Percentiles rank a stretch among this genome's conserved stretches.
These are phyloP conservation scores for Stereocaulon alpinum DNA, from an alignment of 495 filamentous ascomycete species.

Conservation along the genomic window DNA sequence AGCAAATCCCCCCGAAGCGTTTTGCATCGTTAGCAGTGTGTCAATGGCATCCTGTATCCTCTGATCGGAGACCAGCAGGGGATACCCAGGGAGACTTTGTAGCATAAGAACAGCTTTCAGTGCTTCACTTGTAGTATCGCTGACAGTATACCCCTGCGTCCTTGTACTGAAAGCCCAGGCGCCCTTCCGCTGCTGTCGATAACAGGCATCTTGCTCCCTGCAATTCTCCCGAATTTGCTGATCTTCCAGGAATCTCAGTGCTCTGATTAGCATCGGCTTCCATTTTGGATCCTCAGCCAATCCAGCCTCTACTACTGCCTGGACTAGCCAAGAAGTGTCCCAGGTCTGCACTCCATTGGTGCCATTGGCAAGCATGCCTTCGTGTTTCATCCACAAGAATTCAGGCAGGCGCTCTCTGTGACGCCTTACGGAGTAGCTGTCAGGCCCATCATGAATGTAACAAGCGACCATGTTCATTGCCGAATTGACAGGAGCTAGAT, in stretches of 20 bases:
- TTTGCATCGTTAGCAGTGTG: slow-evolving; percentile 86
- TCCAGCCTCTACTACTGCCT: slow-evolving; percentile 67
- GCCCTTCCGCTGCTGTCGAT: slow-evolving; percentile 85
- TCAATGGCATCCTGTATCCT: slow-evolving; percentile 81
- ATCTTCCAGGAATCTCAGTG: slow-evolving; percentile 75
- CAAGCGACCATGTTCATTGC: slow-evolving; percentile 80
- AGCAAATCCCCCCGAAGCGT: slow-evolving; percentile 75
- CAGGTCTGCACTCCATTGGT: slow-evolving; percentile 95
- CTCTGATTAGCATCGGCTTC: slow-evolving; percentile 72
- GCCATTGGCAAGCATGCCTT: slow-evolving; percentile 90
- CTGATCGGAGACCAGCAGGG: slow-evolving; percentile 58
- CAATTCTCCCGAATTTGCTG: slow-evolving; percentile 88
- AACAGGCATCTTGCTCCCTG: slow-evolving; percentile 65
- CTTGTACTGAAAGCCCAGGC: slow-evolving; percentile 92
- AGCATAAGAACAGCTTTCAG: slow-evolving; percentile 79
- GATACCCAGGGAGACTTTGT: slow-evolving; percentile 68
- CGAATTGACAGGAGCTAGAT: slow-evolving; percentile 79
- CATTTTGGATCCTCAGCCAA: slow-evolving; percentile 68
- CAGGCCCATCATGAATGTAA: slow-evolving; percentile 73
- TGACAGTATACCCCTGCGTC: slow-evolving; percentile 88
- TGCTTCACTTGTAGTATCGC: slow-evolving; percentile 86
- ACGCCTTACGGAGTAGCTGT: slow-evolving; percentile 60
- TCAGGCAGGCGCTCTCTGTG: slow-evolving; percentile 76
- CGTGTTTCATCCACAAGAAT: slow-evolving; percentile 82
- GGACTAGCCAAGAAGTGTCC: slow-evolving; percentile 87